Percentiles rank a stretch among this genome's conserved stretches.
phyloP scores from a whole-genome alignment of 371 early-diverging fungal genomes.

The Capillidium heterosporum region DNA sequence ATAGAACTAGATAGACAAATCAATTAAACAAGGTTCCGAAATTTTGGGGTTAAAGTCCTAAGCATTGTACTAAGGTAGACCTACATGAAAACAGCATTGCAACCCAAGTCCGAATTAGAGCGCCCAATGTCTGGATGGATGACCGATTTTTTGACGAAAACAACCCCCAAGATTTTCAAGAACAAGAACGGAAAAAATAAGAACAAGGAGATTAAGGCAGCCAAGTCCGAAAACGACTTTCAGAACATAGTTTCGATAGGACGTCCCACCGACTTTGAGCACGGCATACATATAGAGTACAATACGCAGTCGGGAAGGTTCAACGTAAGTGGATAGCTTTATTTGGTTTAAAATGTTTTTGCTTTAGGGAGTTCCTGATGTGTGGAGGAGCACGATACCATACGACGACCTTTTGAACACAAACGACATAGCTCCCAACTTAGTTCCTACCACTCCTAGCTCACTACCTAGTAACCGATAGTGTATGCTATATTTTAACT shows the following conservation, averaged over 20 bases:
- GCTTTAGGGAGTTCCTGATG: conserved; percentile 36
- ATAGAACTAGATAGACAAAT: too few species aligned
- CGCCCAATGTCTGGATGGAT: too few species aligned
- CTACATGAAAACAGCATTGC: too few species aligned
- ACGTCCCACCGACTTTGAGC: conserved; percentile 40
- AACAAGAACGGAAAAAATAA: too few species aligned
- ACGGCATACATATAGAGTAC: conserved; percentile 46
- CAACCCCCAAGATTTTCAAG: too few species aligned
- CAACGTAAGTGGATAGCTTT: conserved; percentile 18
- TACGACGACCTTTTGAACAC: conserved; percentile 43
- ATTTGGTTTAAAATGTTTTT: not conserved
- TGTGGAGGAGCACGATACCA: conserved; percentile 36
- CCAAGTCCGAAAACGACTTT: too few species aligned
- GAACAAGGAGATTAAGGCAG: too few species aligned
- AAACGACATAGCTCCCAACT: conserved; percentile 35
- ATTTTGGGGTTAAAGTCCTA: too few species aligned
- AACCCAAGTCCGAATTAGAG: too few species aligned
- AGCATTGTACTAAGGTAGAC: too few species aligned
- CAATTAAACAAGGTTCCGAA: too few species aligned
- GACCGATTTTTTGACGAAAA: too few species aligned
- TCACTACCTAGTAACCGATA: not conserved
- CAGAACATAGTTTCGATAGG: conserved; percentile 26
- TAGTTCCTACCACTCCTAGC: conserved; percentile 24
- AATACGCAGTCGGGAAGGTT: conserved; percentile 34
- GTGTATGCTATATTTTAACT: not conserved